Percentiles rank a stretch among this genome's conserved stretches.
Evolutionary conservation across 169 alveolate species (phyloP).

Genomic region (Plasmodium blacklocki): DNA sequence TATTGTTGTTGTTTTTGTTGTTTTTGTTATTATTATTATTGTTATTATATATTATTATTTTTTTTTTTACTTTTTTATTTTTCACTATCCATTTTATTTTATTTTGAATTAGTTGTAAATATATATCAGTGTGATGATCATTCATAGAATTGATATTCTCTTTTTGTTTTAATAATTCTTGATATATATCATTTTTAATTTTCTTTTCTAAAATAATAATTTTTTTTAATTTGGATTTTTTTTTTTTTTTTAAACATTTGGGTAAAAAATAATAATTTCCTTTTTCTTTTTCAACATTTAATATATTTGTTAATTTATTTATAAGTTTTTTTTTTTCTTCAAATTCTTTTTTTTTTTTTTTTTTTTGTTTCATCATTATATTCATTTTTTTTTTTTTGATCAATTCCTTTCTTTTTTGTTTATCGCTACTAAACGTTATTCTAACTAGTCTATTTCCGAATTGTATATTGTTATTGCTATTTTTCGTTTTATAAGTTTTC

Average conservation of each 20-base stretch:
- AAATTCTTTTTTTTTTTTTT: constrained; percentile 54
- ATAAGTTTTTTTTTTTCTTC: constrained; percentile 50
- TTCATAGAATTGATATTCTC: background rate
- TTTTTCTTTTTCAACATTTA: constrained; percentile 42
- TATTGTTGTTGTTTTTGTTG: no score
- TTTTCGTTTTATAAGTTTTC: constrained; percentile 4
- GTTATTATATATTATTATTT: no score
- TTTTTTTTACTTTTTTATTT: background rate
- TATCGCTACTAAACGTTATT: constrained; percentile 59
- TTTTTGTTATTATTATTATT: no score
- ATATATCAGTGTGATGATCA: background rate
- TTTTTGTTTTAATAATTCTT: constrained; percentile 3
- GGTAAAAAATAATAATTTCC: constrained; percentile 63
- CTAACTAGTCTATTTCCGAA: constrained; percentile 58
- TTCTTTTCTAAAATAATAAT: constrained; percentile 52
- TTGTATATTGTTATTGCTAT: background rate
- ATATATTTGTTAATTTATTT: constrained; percentile 16
- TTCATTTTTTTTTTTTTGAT: constrained; percentile 21
- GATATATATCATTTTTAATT: constrained; percentile 24
- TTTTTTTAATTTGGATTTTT: constrained; percentile 38
- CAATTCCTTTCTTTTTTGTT: constrained; percentile 26
- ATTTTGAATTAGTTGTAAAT: constrained; percentile 3
- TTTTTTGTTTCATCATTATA: constrained; percentile 37
- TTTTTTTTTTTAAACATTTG: constrained; percentile 32
- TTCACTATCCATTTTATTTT: constrained; percentile 25